Evolutionary conservation across 305 asterid genomes (phyloP).

Genomic region (Fraxinus albicans): DNA sequence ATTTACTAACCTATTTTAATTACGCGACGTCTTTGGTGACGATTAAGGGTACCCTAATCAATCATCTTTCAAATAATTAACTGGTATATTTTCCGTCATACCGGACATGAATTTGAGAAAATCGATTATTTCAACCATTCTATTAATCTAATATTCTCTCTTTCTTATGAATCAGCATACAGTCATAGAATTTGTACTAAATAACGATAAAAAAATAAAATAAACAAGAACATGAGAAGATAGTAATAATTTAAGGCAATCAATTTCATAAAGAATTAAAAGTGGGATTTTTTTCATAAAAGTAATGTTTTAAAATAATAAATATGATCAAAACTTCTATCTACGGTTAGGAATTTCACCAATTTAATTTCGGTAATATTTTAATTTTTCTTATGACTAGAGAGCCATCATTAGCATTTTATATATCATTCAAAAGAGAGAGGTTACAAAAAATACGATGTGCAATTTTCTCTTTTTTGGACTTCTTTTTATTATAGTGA

Average conservation of each 20-base stretch:
- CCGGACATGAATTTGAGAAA: background rate
- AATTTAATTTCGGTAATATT: too few relatives aligned
- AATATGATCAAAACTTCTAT: background rate
- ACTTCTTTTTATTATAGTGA: background rate
- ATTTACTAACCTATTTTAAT: background rate
- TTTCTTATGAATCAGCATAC: constrained; percentile 1
- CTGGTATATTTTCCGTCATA: background rate
- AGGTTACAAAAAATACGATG: background rate
- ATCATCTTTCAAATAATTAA: background rate
- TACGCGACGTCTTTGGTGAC: background rate
- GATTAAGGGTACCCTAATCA: background rate
- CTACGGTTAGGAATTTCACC: background rate
- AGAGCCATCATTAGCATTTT: background rate
- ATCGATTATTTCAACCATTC: background rate
- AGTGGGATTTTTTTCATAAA: background rate
- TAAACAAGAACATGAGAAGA: background rate
- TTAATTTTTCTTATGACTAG: too few relatives aligned
- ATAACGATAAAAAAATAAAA: background rate
- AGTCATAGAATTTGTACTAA: background rate
- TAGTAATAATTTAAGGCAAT: background rate
- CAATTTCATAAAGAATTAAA: constrained; percentile 5
- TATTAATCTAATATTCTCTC: background rate
- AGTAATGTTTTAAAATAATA: background rate
- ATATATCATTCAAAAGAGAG: background rate
- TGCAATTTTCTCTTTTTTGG: too few relatives aligned